Evolutionary conservation across 83 land plant genomes (phyloP).

Genomic region (Thuja plicata): DNA sequence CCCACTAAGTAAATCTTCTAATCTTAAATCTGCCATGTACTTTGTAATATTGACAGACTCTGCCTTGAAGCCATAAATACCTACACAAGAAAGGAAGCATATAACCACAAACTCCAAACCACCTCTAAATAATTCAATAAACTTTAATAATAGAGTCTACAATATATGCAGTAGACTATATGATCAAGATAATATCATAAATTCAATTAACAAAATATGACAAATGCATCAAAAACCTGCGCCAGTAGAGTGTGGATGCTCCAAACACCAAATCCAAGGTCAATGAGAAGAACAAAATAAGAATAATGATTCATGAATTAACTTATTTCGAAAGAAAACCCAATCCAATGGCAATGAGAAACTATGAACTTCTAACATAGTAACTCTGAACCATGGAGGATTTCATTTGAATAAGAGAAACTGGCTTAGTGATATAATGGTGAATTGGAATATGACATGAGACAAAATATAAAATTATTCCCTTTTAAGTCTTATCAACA

Average conservation of each 20-base stretch:
- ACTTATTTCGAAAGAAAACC: not conserved
- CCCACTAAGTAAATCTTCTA: constrained; percentile 7
- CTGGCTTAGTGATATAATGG: not conserved
- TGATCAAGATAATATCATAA: not conserved
- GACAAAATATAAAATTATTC: not conserved
- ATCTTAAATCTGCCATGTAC: constrained; percentile 5
- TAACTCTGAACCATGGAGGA: not conserved
- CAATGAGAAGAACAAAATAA: not conserved
- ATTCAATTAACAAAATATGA: not conserved
- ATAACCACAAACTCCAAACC: not conserved
- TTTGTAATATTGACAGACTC: constrained; percentile 1
- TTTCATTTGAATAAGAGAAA: too few species aligned
- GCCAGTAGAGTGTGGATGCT: not conserved
- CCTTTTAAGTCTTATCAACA: not conserved
- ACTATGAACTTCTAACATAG: not conserved
- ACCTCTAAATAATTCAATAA: not conserved
- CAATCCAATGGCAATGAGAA: not conserved
- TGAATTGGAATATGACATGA: not conserved
- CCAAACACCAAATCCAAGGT: not conserved
- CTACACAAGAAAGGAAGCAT: not conserved
- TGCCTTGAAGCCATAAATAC: constrained; percentile 2
- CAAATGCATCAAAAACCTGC: not conserved
- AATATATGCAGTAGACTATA: not conserved
- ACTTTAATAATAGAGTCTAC: not conserved
- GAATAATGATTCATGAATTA: too few species aligned